These are phyloP conservation scores for Pythium scleroteichum DNA, from an alignment of 352 stramenopile genomes.

Conservation along the genomic window DNA sequence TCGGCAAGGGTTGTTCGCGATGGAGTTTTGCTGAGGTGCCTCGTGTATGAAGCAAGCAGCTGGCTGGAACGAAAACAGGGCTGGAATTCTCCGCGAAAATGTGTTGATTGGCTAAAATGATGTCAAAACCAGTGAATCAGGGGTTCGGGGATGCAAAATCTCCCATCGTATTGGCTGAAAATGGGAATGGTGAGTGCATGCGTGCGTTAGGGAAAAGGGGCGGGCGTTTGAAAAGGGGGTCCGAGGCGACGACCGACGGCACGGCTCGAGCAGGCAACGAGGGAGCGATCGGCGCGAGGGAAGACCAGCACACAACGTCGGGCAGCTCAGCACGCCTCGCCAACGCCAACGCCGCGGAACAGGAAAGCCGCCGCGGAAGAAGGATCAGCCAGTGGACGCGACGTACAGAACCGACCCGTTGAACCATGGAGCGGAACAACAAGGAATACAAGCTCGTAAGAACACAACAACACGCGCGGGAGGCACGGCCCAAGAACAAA, in stretches of 20 bases:
- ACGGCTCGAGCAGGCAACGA: constrained; percentile 16
- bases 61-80: constrained; percentile 17
- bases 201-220: constrained; percentile 25
- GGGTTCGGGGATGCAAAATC: constrained; percentile 3
- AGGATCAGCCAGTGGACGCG: not conserved
- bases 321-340: constrained; percentile 16
- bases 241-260: constrained; percentile 18
- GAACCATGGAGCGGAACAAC: constrained; percentile 46
- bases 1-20: not conserved
- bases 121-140: constrained; percentile 6
- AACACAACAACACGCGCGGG: not conserved
- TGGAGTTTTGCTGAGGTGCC: not conserved
- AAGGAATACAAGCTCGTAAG: constrained; percentile 84
- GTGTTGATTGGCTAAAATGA: constrained; percentile 20
- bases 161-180: constrained; percentile 16
- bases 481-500: not conserved
- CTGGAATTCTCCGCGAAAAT: not conserved
- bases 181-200: constrained; percentile 7
- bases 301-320: constrained; percentile 24
- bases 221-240: constrained; percentile 15
- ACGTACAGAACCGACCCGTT: too few species aligned
- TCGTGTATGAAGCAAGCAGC: constrained; percentile 6
- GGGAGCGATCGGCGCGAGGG: constrained; percentile 5
- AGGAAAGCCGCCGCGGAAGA: constrained; percentile 8
- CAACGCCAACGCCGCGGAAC: constrained; percentile 8